Evolutionary conservation across 2,329 filamentous ascomycete species (phyloP), one percentile per base, ranked within the genome.

Genomic region (Neopestalotiopsis sp.): DNA sequence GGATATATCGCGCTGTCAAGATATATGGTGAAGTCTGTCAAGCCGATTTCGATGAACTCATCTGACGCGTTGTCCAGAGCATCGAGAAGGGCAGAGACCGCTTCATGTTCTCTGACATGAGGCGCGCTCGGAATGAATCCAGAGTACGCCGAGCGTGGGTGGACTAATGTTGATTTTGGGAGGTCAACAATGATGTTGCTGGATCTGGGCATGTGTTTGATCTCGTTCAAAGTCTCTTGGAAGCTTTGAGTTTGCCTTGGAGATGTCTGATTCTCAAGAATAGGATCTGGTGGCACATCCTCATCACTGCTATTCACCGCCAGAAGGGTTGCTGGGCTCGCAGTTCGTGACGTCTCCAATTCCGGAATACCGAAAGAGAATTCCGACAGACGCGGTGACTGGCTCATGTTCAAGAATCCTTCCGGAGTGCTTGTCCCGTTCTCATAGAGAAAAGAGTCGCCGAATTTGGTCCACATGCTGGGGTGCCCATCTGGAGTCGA

Each of bases 21-120:
- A 73, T 92, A 92, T 1, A 92, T 79, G 2, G 82, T 82, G 74
- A 92, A 92, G 1, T 88, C 77, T 10, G 89, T 80, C 0, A 92
- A 78, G 4, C 85, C 79, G 13, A 90, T 82, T 63, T 89, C 87
- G 6, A 82, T 69, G 24, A 80, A 84, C 2, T 76, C 77, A 0
- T 77, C 74, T 2, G 69, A 45, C 4, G 71, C 67, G 6, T 65
- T 49, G 17, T 72, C 68, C 59, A 70, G 66, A n/a, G 66, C 28
- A 5, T 75, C 64, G 14, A 81, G 70, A 17, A 83, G 72, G 4
- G 68, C 64, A 12, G 75, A 63, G 9, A 85, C 61, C 0, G 80
- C 82, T 1, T 71, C 52, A 4, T 52, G 34, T 70, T 85, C 83
- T n/a, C 64, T 68, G 13, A 63, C 69, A 17, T 62, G 67, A 0